These are phyloP conservation scores for Phytopythium vexans DNA, from an alignment of 352 stramenopile genomes.

Conservation along the genomic window DNA sequence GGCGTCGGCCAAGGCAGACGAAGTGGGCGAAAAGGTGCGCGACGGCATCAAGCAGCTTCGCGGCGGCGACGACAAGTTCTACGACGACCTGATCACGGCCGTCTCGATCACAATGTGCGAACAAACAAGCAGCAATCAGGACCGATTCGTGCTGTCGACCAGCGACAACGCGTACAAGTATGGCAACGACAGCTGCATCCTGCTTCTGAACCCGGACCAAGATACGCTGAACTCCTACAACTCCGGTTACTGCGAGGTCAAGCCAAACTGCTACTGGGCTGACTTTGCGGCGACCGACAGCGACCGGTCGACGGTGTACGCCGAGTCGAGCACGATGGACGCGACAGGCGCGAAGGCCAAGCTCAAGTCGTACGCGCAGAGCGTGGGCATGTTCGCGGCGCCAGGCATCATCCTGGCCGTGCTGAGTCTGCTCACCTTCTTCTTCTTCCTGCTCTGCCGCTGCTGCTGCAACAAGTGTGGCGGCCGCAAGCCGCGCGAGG, in stretches of 20 bases:
- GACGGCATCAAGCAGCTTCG: conserved; percentile 62
- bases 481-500: conserved; percentile 44
- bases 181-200: conserved; percentile 26
- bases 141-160: conserved; percentile 31
- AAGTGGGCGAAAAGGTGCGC: conserved; percentile 47
- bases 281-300: conserved; percentile 26
- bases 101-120: conserved; percentile 54
- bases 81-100: conserved; percentile 54
- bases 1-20: conserved; percentile 35
- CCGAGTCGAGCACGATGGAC: conserved; percentile 27
- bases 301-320: conserved; percentile 30
- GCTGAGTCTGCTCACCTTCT: conserved; percentile 60
- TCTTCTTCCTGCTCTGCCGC: conserved; percentile 72
- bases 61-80: conserved; percentile 56
- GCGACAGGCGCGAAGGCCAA: conserved; percentile 16
- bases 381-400: conserved; percentile 49
- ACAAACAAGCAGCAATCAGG: conserved; percentile 18
- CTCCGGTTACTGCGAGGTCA: conserved; percentile 39
- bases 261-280: conserved; percentile 66
- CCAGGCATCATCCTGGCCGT: conserved; percentile 52
- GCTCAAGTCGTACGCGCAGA: conserved; percentile 49
- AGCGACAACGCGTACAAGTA: conserved; percentile 39
- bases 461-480: conserved; percentile 78
- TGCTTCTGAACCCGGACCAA: conserved; percentile 23
- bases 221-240: conserved; percentile 27